Evolutionary conservation across 1,284 basidiomycete species (phyloP).

Genomic region (Trichosporon faecale): DNA sequence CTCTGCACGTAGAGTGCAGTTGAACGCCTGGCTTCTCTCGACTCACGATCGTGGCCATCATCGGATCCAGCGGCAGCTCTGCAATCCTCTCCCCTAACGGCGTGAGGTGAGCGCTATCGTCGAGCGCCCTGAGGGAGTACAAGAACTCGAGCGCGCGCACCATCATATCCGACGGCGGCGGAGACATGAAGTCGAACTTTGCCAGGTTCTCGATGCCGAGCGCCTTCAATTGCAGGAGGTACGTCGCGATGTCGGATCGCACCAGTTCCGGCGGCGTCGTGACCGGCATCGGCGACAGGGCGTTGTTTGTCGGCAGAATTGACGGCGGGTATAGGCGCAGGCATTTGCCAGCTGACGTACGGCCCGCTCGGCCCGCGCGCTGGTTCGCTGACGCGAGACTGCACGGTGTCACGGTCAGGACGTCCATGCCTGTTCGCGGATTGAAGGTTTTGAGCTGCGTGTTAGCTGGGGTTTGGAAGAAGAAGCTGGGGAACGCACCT

Average conservation of each 20-base stretch:
- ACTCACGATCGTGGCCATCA: conserved; percentile 59
- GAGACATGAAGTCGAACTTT: conserved; percentile 83
- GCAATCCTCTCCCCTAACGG: conserved; percentile 58
- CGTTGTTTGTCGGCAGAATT: conserved; percentile 58
- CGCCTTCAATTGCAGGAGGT: conserved; percentile 87
- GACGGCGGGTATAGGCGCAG: conserved; percentile 83
- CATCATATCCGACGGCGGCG: conserved; percentile 82
- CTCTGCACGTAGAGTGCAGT: no score
- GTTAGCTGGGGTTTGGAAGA: conserved; percentile 12
- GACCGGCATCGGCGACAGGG: conserved; percentile 52
- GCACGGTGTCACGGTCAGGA: conserved; percentile 72
- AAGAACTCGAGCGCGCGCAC: conserved; percentile 72
- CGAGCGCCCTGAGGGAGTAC: conserved; percentile 55
- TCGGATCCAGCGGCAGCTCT: conserved; percentile 59
- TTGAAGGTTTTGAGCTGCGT: conserved; percentile 76
- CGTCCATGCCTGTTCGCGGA: conserved; percentile 74
- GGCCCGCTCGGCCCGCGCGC: conserved; percentile 82
- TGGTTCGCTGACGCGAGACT: conserved; percentile 82
- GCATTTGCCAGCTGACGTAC: conserved; percentile 85
- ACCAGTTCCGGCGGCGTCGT: conserved; percentile 85
- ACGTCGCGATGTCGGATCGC: conserved; percentile 79
- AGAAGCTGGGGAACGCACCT: conserved; percentile 58
- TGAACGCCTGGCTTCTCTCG: not conserved
- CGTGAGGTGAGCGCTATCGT: conserved; percentile 56
- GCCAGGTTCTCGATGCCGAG: conserved; percentile 86